Evolutionary conservation across 2,329 filamentous ascomycete species (phyloP).

Genomic region (Botrytis sinoallii): DNA sequence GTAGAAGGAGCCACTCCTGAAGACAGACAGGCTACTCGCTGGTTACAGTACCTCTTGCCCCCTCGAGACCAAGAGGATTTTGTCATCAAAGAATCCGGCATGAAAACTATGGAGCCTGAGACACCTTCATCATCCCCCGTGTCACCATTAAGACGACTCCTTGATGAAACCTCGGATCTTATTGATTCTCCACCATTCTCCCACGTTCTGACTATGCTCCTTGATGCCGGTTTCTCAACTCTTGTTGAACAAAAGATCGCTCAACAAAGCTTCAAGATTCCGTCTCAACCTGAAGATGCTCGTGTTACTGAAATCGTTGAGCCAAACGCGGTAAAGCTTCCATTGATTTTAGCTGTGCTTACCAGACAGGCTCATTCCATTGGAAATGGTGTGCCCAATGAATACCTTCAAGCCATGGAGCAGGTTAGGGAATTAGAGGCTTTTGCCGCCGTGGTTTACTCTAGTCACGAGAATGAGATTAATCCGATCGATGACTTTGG

Average conservation of each 20-base stretch:
- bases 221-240: slow-evolving; percentile 82
- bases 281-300: slow-evolving; percentile 36
- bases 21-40: slow-evolving; percentile 56
- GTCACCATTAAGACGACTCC: slow-evolving; percentile 66
- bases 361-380: slow-evolving; percentile 89
- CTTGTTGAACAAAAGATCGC: slow-evolving; percentile 81
- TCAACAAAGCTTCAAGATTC: slow-evolving; percentile 70
- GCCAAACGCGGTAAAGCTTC: slow-evolving; percentile 64
- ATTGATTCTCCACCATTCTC: slow-evolving; percentile 91
- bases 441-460: slow-evolving; percentile 84
- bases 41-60: slow-evolving; percentile 83
- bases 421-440: slow-evolving; percentile 72
- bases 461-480: slow-evolving; percentile 74
- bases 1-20: slow-evolving; percentile 73
- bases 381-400: slow-evolving; percentile 71
- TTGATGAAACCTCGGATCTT: slow-evolving; percentile 94
- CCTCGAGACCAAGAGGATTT: slow-evolving; percentile 73
- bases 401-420: slow-evolving; percentile 73
- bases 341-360: slow-evolving; percentile 84
- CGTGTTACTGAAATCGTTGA: slow-evolving; percentile 52
- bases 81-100: slow-evolving; percentile 82
- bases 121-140: slow-evolving; percentile 37
- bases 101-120: slow-evolving; percentile 53
- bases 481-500: slow-evolving; percentile 35
- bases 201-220: slow-evolving; percentile 78